Percentiles rank a stretch among this genome's conserved stretches.
These are phyloP conservation scores for Liquidambar formosana DNA, from an alignment of 164 flowering plant genomes.

Conservation along the genomic window DNA sequence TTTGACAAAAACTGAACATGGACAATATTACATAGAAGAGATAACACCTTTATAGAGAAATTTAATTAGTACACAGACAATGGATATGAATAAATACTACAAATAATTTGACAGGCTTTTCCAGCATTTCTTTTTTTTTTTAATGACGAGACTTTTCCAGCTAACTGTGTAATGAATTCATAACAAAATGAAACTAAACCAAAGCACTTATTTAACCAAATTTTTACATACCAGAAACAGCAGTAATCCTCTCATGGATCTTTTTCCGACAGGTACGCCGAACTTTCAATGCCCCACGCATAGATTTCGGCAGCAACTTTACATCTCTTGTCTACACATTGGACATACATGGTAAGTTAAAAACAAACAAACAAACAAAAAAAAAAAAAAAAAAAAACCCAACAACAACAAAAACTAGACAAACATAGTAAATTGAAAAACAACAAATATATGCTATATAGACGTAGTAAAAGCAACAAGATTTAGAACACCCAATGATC, in stretches of 20 bases:
- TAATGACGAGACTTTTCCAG: neutral
- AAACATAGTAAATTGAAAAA: neutral
- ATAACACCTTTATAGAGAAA: neutral
- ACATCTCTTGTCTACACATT: slow-evolving; percentile 67
- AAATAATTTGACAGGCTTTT: no score
- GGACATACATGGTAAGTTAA: neutral
- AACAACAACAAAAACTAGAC: neutral
- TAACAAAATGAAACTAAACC: neutral
- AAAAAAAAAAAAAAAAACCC: neutral
- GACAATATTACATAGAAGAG: no score
- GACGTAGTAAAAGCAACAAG: no score
- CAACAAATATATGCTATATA: no score
- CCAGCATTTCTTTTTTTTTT: no score
- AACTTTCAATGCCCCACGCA: slow-evolving; percentile 46
- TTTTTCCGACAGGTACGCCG: slow-evolving; percentile 74
- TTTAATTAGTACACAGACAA: neutral
- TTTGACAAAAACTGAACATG: no score
- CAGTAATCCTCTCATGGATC: slow-evolving; percentile 78
- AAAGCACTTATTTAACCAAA: neutral
- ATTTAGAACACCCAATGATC: neutral
- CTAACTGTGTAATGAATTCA: neutral
- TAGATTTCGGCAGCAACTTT: slow-evolving; percentile 58
- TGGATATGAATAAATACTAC: neutral
- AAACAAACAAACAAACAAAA: neutral
- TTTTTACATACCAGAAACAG: slow-evolving; percentile 55